phyloP scores from a whole-genome alignment of 2,329 filamentous ascomycete species.

The Scolecobasidium constrictum region DNA sequence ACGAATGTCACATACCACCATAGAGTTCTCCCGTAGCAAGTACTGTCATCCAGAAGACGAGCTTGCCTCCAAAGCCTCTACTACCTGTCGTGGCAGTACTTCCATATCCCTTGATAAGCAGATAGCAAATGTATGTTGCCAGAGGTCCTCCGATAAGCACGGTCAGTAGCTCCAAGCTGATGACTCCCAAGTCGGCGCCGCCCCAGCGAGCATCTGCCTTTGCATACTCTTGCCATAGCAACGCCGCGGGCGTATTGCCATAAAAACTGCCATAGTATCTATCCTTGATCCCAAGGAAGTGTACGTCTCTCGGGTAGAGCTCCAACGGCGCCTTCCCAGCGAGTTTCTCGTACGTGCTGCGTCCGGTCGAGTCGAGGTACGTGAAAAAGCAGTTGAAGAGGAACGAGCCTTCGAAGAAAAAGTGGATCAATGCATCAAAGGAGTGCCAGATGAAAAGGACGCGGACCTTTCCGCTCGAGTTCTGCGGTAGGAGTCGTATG shows the following conservation, averaged over 20 bases:
- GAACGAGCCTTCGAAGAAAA: slow-evolving; percentile 82
- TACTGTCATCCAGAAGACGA: slow-evolving; percentile 42
- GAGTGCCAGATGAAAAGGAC: slow-evolving; percentile 30
- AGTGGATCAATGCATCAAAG: slow-evolving; percentile 49
- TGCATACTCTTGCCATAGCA: slow-evolving; percentile 55
- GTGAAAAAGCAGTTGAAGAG: slow-evolving; percentile 90
- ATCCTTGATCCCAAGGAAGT: slow-evolving; percentile 43
- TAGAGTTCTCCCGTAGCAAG: slow-evolving; percentile 55
- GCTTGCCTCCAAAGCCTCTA: slow-evolving; percentile 23
- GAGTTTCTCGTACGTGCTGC: slow-evolving; percentile 12
- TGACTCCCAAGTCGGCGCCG: slow-evolving; percentile 45
- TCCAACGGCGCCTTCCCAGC: slow-evolving; percentile 21
- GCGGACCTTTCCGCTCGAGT: slow-evolving; percentile 48
- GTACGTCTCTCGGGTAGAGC: slow-evolving; percentile 36
- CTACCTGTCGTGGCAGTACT: slow-evolving; percentile 3
- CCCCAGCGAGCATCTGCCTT: slow-evolving; percentile 53
- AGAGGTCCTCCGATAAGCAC: slow-evolving; percentile 48
- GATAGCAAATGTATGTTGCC: slow-evolving; percentile 46
- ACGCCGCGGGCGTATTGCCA: slow-evolving; percentile 40
- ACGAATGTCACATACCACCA: slow-evolving; percentile 32
- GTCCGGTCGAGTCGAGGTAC: slow-evolving; percentile 25
- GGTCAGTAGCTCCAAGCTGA: slow-evolving; percentile 50
- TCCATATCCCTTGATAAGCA: slow-evolving; percentile 28
- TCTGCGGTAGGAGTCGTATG: slow-evolving; percentile 38
- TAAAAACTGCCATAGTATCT: slow-evolving; percentile 50